Evolutionary conservation across 345 rosid genomes (phyloP), one percentile per base, ranked within the genome.

Genomic region (Melaleuca quinquenervia): DNA sequence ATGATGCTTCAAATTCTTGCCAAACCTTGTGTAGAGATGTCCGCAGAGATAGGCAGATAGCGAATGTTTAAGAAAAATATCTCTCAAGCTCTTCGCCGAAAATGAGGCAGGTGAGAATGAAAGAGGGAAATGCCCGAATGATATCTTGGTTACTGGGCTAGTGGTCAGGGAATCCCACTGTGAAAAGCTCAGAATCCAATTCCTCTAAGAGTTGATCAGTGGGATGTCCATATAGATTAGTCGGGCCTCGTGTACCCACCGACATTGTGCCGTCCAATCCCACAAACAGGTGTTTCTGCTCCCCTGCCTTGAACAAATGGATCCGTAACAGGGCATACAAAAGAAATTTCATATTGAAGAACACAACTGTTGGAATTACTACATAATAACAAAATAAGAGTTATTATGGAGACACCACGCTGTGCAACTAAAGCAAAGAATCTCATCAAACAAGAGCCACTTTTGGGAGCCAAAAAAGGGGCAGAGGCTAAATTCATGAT

Each of bases 201-300:
- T 92, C 90, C 74, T 87, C 86, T 84, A 97, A 89, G 82, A 97
- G 90, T 84, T 96, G 90, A 75, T 95, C 98, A 27, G 98, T 92
- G 86, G 98, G 99, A 89, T 97, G 99, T 12, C 98, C 98, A 83
- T 95, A 94, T 86, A 97, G 95, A 91, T 96, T 96, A 45, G 98
- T 97, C n/a, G 98, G 98, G 36, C 99, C 96, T 29, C 99, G 94
- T 85, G 95, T 83, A 50, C 99, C 98, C 86, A 94, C 90, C 54
- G 91, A 75, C 94, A 88, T 91, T 13, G 98, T 92, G 89, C 95
- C 96, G 86, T 97, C 99, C 90, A 97, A 88, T 86, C 98, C 98
- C 48, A 97, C 96, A 85, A 97, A 96, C 50, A 96, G 90, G 93
- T 94, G 94, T 76, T 90, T 95, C 85, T 90, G 89, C 78, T 92